These are phyloP conservation scores for Scutellaria barbata DNA, from an alignment of 257 asterid species.

Conservation along the genomic window DNA sequence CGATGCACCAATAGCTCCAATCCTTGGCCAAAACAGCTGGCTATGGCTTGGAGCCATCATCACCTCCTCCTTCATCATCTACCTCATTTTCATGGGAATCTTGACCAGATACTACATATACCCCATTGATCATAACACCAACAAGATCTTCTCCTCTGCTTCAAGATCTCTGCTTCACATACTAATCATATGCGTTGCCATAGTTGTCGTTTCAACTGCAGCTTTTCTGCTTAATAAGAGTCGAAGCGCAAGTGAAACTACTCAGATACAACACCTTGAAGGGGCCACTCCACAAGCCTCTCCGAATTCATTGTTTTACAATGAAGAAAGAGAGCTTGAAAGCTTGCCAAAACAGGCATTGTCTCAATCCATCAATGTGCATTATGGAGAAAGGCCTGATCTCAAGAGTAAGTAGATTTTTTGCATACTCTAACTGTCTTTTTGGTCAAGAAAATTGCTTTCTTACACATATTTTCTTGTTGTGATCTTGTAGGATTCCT, in stretches of 20 bases:
- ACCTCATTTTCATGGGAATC: conserved; percentile 55
- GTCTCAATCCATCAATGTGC: conserved; percentile 59
- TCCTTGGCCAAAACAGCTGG: conserved; percentile 65
- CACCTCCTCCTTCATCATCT: conserved; percentile 58
- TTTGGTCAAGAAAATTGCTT: not conserved
- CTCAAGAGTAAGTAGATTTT: conserved; percentile 61
- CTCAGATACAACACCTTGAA: conserved; percentile 62
- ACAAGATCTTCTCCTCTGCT: conserved; percentile 45
- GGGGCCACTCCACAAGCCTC: conserved; percentile 65
- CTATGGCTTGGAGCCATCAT: conserved; percentile 67
- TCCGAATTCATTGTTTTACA: conserved; percentile 57
- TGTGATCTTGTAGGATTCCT: conserved; percentile 47
- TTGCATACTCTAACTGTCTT: too few species aligned
- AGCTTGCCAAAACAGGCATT: conserved; percentile 68
- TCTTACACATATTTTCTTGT: not conserved
- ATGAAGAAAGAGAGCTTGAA: conserved; percentile 74
- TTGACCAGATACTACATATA: conserved; percentile 56
- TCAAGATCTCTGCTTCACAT: conserved; percentile 49
- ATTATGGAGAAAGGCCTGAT: conserved; percentile 81
- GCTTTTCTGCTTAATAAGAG: conserved; percentile 70
- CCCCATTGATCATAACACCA: conserved; percentile 64
- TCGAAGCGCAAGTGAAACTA: conserved; percentile 41
- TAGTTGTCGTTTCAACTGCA: conserved; percentile 43
- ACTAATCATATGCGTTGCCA: conserved; percentile 51
- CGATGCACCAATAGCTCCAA: conserved; percentile 59